Evolutionary conservation across 2,329 filamentous ascomycete species (phyloP), one percentile per base, ranked within the genome.

Genomic region (Fonsecaea multimorphosa): DNA sequence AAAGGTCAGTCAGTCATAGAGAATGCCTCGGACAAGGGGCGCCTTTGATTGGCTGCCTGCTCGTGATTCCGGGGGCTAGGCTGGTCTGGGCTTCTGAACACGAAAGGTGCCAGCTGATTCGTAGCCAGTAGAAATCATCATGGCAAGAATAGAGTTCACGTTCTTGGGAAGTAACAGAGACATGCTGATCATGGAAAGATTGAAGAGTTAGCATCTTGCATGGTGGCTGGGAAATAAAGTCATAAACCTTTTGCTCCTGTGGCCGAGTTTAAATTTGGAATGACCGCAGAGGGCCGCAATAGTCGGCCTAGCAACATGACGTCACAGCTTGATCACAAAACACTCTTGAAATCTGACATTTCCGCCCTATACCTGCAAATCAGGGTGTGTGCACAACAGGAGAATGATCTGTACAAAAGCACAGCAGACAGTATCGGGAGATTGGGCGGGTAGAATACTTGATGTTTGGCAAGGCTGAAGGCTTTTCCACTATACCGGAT

Each of bases 381-480:
- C 19, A n/a, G 5, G 11, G 1, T 6, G 22, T n/a, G n/a, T n/a
- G n/a, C n/a, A n/a, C n/a, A n/a, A n/a, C n/a, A n/a, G n/a, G 7
- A 31, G 3, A 52, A 36, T 7, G 14, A 11, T 29, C 27, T 22
- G 44, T 14, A 11, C 16, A 24, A 51, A 9, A 52, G 29, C 4
- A 7, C 14, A n/a, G 12, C 8, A 31, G 19, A 59, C 7, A 52
- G 44, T 3, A 24, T 32, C 2, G 24, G 31, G 14, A 58, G 34
- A n/a, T 5, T 38, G 24, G n/a, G 8, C n/a, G n/a, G n/a, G n/a
- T n/a, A n/a, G n/a, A n/a, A 24, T 27, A 16, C 24, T 2, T 36
- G 27, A 58, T 58, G 27, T 29, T n/a, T 29, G 55, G 55, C 55
- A n/a, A 19, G 16, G 36, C 38, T 40, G 38, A 38, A 12, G 14